Evolutionary conservation across 2,329 filamentous ascomycete species (phyloP), one percentile per base, ranked within the genome.

Genomic region (Chaetothyriales sp.): DNA sequence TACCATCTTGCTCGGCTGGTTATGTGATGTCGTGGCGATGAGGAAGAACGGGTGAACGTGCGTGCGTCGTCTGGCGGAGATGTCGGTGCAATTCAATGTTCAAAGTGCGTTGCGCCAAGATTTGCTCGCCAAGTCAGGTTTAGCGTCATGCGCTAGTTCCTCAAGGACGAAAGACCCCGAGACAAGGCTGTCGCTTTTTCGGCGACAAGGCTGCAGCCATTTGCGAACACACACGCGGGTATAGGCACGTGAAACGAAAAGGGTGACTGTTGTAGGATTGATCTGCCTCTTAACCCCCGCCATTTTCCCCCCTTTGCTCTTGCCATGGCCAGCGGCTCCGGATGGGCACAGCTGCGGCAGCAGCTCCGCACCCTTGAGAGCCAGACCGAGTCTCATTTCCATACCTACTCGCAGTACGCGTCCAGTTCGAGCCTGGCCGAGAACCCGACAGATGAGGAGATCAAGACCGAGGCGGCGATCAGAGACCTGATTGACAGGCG

Each of bases 331-430:
- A 79, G 69, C n/a, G 68, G 70, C 56, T 74, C 77, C 56, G 83
- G 88, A 70, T 98, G 92, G 92, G 83, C 87, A 63, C 88, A 95
- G 71, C 77, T 96, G 60, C 85, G 92, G 62, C 88, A 95, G 66
- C 90, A 96, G 70, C 86, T 88, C 55, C 78, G 92, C 62, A 79
- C 81, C 44, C 74, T 95, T 55, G 92, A 98, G 68, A 86, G 83
- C 54, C 90, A 96, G 87, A 94, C 89, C 46, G 88, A 95, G 69
- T 80, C 78, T 49, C 66, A 75, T 46, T 76, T 76, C 60, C 71
- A 75, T 58, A 81, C 73, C 54, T 98, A 95, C 66, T 92, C 92
- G 15, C 90, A 96, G 67, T 95, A 88, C 72, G 83, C 87, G 18
- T 80, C 85, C 18, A 79, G 84, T 53, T 72, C 84, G 18, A 86